A percentile compares a stretch with the other conserved stretches of the same genome.
Evolutionary conservation across 805 yeast genomes (phyloP).

Genomic region (Zygosaccharomyces pseudorouxii): DNA sequence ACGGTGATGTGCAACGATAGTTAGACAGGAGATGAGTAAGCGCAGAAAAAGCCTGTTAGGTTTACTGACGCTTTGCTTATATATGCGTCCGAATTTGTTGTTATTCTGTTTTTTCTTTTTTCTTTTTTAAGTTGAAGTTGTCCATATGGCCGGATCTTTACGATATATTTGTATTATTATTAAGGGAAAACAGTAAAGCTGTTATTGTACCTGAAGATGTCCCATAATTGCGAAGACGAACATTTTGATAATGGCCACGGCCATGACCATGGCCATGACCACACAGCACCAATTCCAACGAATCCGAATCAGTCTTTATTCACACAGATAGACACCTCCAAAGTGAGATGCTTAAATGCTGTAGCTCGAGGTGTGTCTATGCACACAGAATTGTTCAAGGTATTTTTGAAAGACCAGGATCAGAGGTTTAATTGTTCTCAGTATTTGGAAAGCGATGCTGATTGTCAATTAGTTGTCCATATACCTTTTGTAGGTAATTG

Average conservation of each 20-base stretch:
- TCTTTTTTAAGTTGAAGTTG: neutral
- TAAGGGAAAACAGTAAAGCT: neutral
- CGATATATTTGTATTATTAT: neutral
- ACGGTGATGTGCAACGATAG: too few relatives aligned
- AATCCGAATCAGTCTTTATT: constrained; percentile 62
- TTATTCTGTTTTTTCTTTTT: neutral
- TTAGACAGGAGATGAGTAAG: too few relatives aligned
- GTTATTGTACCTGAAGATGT: constrained; percentile 20
- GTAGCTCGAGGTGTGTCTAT: constrained; percentile 40
- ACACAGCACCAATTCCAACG: constrained; percentile 66
- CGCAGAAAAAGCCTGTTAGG: too few relatives aligned
- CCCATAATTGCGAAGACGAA: constrained; percentile 33
- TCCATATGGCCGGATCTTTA: neutral
- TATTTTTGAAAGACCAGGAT: constrained; percentile 50
- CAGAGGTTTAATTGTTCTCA: constrained; percentile 46
- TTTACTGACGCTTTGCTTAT: neutral
- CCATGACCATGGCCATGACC: constrained; percentile 40
- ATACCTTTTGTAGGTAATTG: constrained; percentile 78
- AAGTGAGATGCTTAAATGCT: constrained; percentile 61
- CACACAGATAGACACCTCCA: constrained; percentile 53
- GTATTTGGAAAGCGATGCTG: constrained; percentile 64
- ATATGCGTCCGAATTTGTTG: neutral
- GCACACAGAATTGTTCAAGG: constrained; percentile 39
- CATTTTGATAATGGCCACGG: constrained; percentile 21
- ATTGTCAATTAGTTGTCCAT: constrained; percentile 69